Percentiles rank a stretch among this genome's conserved stretches.
phyloP scores from a whole-genome alignment of 164 flowering plant species.

The Akebia trifoliata region DNA sequence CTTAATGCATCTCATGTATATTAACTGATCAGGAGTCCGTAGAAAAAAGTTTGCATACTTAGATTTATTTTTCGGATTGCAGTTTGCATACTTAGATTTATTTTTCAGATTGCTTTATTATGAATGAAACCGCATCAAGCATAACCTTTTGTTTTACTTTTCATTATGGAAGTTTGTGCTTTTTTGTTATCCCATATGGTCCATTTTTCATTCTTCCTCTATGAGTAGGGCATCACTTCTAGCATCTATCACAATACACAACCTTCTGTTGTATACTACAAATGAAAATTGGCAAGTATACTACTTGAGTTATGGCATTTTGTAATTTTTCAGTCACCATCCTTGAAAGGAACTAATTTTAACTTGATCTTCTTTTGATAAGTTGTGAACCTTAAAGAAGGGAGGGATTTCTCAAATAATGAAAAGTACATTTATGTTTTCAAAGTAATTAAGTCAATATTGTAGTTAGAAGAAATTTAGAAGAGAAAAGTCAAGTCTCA shows the following conservation, averaged over 20 bases:
- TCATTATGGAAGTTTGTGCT: no score
- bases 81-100: no score
- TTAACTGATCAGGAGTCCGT: no score
- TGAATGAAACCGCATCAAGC: no score
- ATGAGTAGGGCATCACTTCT: conserved; percentile 70
- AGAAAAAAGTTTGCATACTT: no score
- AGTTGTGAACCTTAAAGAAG: conserved; percentile 92
- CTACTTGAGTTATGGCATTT: background rate
- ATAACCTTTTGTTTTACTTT: no score
- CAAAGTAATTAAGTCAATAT: conserved; percentile 65
- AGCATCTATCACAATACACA: conserved; percentile 86
- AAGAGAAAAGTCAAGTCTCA: no score
- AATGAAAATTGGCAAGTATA: conserved; percentile 91
- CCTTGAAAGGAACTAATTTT: background rate
- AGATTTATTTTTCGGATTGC: no score
- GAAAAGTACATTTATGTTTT: conserved; percentile 74
- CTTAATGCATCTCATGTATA: no score
- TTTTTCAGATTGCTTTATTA: no score
- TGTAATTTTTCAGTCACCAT: background rate
- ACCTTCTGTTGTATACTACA: conserved; percentile 73
- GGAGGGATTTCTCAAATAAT: conserved; percentile 70
- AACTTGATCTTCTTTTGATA: conserved; percentile 23
- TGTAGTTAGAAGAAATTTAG: no score
- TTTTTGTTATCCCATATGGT: no score
- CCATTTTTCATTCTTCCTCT: background rate